These are phyloP conservation scores for Nevesoporus exiguus DNA, from an alignment of 768 basidiomycete species.

Conservation along the genomic window DNA sequence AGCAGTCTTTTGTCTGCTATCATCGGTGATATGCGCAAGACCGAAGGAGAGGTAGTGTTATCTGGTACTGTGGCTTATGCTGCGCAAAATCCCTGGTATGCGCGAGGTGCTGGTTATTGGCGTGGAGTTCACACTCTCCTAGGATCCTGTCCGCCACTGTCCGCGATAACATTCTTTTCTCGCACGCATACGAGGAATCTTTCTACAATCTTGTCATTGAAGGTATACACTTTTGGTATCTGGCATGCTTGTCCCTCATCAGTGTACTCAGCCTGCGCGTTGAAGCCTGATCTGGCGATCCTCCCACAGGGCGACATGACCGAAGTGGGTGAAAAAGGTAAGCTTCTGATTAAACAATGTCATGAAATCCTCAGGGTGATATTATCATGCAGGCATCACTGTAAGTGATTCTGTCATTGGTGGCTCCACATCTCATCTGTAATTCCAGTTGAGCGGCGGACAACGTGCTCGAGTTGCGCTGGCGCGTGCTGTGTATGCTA, in stretches of 20 bases:
- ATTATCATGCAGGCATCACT: slow-evolving; percentile 45
- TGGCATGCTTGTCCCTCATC: neutral
- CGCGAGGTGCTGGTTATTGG: neutral
- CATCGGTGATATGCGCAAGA: slow-evolving; percentile 81
- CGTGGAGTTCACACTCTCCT: neutral
- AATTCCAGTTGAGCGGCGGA: slow-evolving; percentile 67
- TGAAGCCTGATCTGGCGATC: slow-evolving; percentile 74
- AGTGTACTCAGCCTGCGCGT: slow-evolving; percentile 64
- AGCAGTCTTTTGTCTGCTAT: slow-evolving; percentile 75
- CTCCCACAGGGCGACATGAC: slow-evolving; percentile 81
- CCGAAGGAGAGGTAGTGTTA: slow-evolving; percentile 68
- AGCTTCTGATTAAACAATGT: neutral
- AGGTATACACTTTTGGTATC: slow-evolving; percentile 38
- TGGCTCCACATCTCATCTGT: slow-evolving; percentile 11
- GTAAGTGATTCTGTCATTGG: slow-evolving; percentile 30
- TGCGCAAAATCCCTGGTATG: slow-evolving; percentile 81
- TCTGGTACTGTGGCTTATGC: slow-evolving; percentile 78
- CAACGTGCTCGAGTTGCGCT: slow-evolving; percentile 81
- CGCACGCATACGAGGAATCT: slow-evolving; percentile 78
- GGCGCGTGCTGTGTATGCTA: slow-evolving; percentile 86
- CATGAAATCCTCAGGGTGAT: neutral
- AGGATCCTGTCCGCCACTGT: slow-evolving; percentile 87
- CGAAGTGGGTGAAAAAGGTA: slow-evolving; percentile 83
- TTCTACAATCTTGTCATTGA: slow-evolving; percentile 84
- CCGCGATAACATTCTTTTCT: slow-evolving; percentile 90